A percentile compares a stretch with the other conserved stretches of the same genome.
Conservation (phyloP, 78 protist species). For the Guillardia theta region DNA sequence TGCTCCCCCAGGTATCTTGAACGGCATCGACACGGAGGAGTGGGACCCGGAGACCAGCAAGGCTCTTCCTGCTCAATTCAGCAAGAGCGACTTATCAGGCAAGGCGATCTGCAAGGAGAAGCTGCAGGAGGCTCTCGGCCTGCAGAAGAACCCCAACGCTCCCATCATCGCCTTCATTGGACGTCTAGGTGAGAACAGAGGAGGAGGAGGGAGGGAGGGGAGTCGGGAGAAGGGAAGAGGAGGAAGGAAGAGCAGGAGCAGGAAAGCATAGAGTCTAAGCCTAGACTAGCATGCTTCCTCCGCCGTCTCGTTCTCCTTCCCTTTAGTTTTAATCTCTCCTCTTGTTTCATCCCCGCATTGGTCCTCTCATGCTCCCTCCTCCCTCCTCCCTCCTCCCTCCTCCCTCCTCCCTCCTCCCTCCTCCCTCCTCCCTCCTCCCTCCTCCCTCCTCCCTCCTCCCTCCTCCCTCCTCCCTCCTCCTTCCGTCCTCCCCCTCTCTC, state of each 20-base stretch:
- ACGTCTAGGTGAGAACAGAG: too few relatives aligned
- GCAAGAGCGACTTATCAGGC: neutral
- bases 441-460: neutral
- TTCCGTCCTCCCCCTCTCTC: neutral
- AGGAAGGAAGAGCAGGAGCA: too few relatives aligned
- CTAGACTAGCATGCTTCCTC: too few relatives aligned
- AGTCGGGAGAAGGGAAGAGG: too few relatives aligned
- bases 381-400: neutral
- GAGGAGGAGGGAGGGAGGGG: too few relatives aligned
- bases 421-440: neutral
- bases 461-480: neutral
- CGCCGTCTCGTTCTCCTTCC: neutral
- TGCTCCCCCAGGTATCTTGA: too few relatives aligned
- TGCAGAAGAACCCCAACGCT: neutral
- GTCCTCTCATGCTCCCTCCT: neutral
- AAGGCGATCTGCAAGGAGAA: neutral
- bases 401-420: neutral
- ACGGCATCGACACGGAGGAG: slow-evolving; percentile 34
- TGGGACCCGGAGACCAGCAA: slow-evolving; percentile 10
- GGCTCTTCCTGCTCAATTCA: neutral
- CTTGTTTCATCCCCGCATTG: neutral
- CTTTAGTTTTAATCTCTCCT: neutral
- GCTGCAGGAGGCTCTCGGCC: slow-evolving; percentile 15
- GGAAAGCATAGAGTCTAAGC: too few relatives aligned
- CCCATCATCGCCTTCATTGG: neutral